Conservation (phyloP, 1,284 basidiomycete genomes). For the Ceratobasidium sp. region DNA sequence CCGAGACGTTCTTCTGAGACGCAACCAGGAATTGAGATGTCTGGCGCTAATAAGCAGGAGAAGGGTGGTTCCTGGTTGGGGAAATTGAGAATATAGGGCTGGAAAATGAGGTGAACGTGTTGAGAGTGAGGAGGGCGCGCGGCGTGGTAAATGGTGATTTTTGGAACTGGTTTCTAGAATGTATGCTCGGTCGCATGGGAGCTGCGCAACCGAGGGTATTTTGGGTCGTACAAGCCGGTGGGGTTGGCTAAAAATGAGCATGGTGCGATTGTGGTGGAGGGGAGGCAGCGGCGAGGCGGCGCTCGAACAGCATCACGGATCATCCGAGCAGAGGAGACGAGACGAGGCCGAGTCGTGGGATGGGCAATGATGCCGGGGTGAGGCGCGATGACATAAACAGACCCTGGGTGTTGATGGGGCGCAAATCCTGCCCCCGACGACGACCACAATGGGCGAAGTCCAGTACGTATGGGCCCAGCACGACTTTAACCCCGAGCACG, state of each 20-base stretch:
- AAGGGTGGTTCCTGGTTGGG: slow-evolving; percentile 9
- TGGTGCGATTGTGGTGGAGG: neutral
- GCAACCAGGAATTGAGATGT: neutral
- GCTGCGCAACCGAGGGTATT: slow-evolving; percentile 1
- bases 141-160: too few relatives aligned
- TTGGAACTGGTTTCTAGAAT: too few relatives aligned
- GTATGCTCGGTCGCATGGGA: too few relatives aligned
- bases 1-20: neutral
- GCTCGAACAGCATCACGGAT: neutral
- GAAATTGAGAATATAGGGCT: neutral
- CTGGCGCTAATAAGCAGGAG: neutral
- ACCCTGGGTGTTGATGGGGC: neutral
- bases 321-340: too few relatives aligned
- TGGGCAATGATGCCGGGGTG: neutral
- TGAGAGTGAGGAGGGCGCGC: neutral
- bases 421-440: neutral
- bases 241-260: too few relatives aligned
- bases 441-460: slow-evolving; percentile 29
- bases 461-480: slow-evolving; percentile 81
- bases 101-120: neutral
- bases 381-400: slow-evolving; percentile 11
- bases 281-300: too few relatives aligned
- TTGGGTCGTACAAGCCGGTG: neutral
- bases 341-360: slow-evolving; percentile 21
- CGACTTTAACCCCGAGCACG: slow-evolving; percentile 89